Evolutionary conservation across 2,329 filamentous ascomycete species (phyloP).

Genomic region (Pezicula rhizophila): DNA sequence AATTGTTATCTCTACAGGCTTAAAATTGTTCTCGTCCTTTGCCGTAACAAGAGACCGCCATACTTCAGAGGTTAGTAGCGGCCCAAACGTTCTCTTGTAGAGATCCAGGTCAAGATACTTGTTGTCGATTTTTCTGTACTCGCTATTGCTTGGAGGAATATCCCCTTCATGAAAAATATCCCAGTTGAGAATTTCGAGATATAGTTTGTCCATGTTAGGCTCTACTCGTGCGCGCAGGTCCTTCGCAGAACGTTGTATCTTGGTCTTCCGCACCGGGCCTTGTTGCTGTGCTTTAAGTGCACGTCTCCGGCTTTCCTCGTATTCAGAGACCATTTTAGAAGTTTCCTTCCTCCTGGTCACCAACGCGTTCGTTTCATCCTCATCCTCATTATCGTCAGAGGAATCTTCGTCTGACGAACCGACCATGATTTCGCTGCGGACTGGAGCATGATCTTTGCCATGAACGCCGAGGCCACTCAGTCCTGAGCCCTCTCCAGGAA

Average conservation of each 20-base stretch:
- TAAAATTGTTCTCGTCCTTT: slow-evolving; percentile 77
- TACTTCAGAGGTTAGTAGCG: slow-evolving; percentile 83
- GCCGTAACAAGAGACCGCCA: slow-evolving; percentile 91
- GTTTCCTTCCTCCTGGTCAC: slow-evolving; percentile 38
- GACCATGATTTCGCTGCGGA: slow-evolving; percentile 86
- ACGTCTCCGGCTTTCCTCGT: slow-evolving; percentile 37
- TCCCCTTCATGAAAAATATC: slow-evolving; percentile 89
- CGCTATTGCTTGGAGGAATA: slow-evolving; percentile 71
- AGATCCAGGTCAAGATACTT: slow-evolving; percentile 69
- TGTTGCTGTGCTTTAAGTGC: slow-evolving; percentile 47
- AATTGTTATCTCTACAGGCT: slow-evolving; percentile 81
- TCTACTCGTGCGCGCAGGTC: slow-evolving; percentile 91
- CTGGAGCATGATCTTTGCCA: slow-evolving; percentile 71
- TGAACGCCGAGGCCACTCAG: slow-evolving; percentile 64
- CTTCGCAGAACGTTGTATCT: slow-evolving; percentile 74
- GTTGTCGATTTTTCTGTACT: slow-evolving; percentile 71
- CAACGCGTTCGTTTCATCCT: slow-evolving; percentile 41
- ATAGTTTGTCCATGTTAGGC: slow-evolving; percentile 78
- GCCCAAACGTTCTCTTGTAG: slow-evolving; percentile 87
- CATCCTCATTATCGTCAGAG: slow-evolving; percentile 66
- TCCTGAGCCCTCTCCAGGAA: slow-evolving; percentile 74
- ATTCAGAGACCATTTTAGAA: slow-evolving; percentile 31
- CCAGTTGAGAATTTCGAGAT: slow-evolving; percentile 85
- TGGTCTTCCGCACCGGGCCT: slow-evolving; percentile 77
- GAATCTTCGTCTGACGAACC: slow-evolving; percentile 68